A percentile compares a stretch with the other conserved stretches of the same genome.
phyloP scores from a whole-genome alignment of 2,329 filamentous ascomycete species.

The Periglandula ipomoeae region DNA sequence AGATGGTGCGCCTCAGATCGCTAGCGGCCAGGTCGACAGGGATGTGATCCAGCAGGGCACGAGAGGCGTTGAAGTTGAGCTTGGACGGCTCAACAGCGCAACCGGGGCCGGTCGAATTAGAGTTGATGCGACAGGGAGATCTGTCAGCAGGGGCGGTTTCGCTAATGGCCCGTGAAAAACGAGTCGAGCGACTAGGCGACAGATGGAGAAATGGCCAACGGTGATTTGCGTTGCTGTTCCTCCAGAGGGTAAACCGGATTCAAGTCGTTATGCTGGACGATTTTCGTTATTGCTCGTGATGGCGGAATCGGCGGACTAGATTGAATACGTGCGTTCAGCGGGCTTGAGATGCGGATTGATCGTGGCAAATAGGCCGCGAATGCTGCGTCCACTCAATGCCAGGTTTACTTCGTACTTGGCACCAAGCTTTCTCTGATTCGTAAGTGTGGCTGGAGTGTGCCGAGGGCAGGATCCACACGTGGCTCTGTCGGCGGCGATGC shows the following conservation, averaged over 20 bases:
- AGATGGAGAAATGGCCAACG: not conserved
- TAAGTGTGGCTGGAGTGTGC: slow-evolving; percentile 9
- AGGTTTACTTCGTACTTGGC: not conserved
- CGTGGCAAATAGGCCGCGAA: slow-evolving; percentile 5
- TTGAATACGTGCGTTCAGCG: not conserved
- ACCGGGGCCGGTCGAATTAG: slow-evolving; percentile 8
- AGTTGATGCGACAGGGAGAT: slow-evolving; percentile 10
- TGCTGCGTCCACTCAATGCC: not conserved
- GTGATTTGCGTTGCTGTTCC: not conserved
- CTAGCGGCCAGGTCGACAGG: slow-evolving; percentile 16
- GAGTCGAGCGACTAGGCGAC: not conserved
- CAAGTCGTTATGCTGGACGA: not conserved
- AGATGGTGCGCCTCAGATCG: slow-evolving; percentile 9
- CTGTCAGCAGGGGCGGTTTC: slow-evolving; percentile 8
- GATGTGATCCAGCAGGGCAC: slow-evolving; percentile 10
- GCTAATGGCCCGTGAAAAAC: not conserved
- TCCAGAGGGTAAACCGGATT: not conserved
- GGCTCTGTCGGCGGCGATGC: slow-evolving; percentile 1
- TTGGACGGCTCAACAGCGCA: not conserved
- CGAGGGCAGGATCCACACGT: slow-evolving; percentile 7
- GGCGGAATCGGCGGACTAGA: not conserved
- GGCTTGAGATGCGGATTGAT: not conserved
- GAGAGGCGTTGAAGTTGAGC: not conserved
- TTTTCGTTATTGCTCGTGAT: not conserved
- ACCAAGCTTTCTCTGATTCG: slow-evolving; percentile 2